Base-by-base conservation (phyloP, 2,329 filamentous ascomycete genomes). In the Penicillium psychrosexuale region DNA sequence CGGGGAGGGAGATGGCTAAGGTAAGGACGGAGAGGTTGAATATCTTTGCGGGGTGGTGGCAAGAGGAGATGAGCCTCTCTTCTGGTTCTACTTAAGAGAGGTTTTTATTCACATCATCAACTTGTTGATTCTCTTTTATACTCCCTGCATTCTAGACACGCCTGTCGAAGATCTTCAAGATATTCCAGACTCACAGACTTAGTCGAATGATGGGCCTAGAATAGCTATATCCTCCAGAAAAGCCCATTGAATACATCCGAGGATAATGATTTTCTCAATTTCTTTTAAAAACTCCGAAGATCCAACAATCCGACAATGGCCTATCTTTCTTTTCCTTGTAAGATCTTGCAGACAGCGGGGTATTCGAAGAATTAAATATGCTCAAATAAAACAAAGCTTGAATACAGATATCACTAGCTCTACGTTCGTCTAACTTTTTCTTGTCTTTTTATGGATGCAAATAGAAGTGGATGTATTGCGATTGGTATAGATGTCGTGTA, bases 1-100 rank as follows among this genome's bases (percentile, higher is more conserved):
- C 79, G 1, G 82, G 82, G 5, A 77, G 69, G 62, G 61, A 69
- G 47, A 71, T 84, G 71, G 82, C 81, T 1, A 67, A 66, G 24
- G 75, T 77, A 57, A 69, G 82, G 55, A 80, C 80, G 17, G 70
- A 76, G 59, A 71, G 82, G 50, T 58, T 84, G 48, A 69, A 64
- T 52, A 64, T 76, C 31, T 84, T 84, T 64, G 70, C 74, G 56
- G 61, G 66, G 2, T 84, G 82, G 81, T 84, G 81, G 82, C 70
- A 77, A 34, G 78, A 82, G 42, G 81, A 84, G 63, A 73, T 68
- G 61, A 55, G 15, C 6, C 31, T 45, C 3, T 37, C 15, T 24
- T 49, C 45, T 22, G 11, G 15, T 28, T 42, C 30, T 19, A 8
- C 22, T 22, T 53, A 8, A 37, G 19, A 19, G 12, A 50, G 19